Evolutionary conservation across 768 basidiomycete species (phyloP), one percentile per base, ranked within the genome.

Genomic region (Punctularia strigosozonata): DNA sequence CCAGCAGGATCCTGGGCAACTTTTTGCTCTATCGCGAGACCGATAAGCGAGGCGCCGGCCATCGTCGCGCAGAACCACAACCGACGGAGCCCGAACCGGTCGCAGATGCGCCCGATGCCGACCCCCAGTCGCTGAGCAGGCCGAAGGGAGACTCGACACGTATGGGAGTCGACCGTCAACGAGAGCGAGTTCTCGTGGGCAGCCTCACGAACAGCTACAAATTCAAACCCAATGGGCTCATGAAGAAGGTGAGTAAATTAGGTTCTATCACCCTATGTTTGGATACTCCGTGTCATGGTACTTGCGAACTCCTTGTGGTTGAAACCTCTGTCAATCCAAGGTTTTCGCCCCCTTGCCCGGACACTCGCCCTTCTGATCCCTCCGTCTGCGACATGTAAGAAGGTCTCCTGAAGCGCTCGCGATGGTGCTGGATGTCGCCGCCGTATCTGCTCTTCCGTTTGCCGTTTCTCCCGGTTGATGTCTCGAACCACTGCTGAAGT

Each of bases 21-120:
- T 98, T 95, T 54, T 66, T 98, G 51, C 77, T 94, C 45, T 97
- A 97, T 61, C 81, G 91, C 46, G 88, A 95, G 62, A 89, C 87
- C 5, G 88, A 91, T 58, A 89, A 88, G 60, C 66, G 78, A 37
- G 79, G 78, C 15, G 67, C 73, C 13, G 73, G 77, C 13, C 77
- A 78, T 55, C 64, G 77, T 39, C 68, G 74, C 42, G 45, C 59
- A 3, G 69, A 71, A 23, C 46, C 63, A n/a, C 61, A 60, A 19
- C 7, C 15, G 25, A 26, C 32, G 14, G 24, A 41, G 12, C 35
- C 15, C 23, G 31, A 23, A 18, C 21, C 33, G 14, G 44, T 30
- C 22, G 25, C 25, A 34, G 37, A 40, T n/a, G 40, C 31, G 10
- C 43, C 46, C 3, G 39, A 46, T 7, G 41, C 43, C 23, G 37